Percentiles rank a stretch among this genome's conserved stretches.
Conservation (phyloP, 2,329 filamentous ascomycete species). For the Verticillium longisporum region DNA sequence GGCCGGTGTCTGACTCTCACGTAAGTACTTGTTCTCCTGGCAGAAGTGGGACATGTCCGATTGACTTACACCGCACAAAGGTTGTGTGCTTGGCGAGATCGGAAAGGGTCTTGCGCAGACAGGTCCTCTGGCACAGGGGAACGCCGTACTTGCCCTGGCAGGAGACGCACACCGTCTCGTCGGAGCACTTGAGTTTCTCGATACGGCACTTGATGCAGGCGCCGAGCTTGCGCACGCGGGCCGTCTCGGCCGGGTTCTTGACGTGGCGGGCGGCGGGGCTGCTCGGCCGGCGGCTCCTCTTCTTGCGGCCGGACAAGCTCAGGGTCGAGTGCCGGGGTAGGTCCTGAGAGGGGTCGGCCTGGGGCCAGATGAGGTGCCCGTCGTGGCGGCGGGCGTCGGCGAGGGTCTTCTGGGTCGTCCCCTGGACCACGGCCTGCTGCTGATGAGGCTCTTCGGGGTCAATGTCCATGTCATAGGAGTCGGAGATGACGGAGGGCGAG, state of each 20-base stretch:
- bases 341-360: neutral
- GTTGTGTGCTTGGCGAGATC: slow-evolving; percentile 1
- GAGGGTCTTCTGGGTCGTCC: neutral
- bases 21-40: neutral
- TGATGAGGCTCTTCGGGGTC: neutral
- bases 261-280: slow-evolving; percentile 3
- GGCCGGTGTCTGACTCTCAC: neutral
- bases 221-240: slow-evolving; percentile 4
- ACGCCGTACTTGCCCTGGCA: slow-evolving; percentile 3
- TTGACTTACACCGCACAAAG: slow-evolving; percentile 3
- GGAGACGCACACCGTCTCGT: neutral
- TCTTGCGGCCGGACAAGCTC: neutral
- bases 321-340: slow-evolving; percentile 3
- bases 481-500: slow-evolving; percentile 2
- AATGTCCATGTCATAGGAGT: neutral
- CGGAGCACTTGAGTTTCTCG: slow-evolving; percentile 4
- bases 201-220: slow-evolving; percentile 7
- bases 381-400: slow-evolving; percentile 1
- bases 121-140: slow-evolving; percentile 1
- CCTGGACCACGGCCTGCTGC: neutral
- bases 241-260: slow-evolving; percentile 5
- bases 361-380: slow-evolving; percentile 3
- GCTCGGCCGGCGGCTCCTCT: neutral
- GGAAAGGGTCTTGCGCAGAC: slow-evolving; percentile 2
- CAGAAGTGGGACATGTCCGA: neutral